Conservation (phyloP, 1,284 basidiomycete species). For the Microbotryum violaceum region DNA sequence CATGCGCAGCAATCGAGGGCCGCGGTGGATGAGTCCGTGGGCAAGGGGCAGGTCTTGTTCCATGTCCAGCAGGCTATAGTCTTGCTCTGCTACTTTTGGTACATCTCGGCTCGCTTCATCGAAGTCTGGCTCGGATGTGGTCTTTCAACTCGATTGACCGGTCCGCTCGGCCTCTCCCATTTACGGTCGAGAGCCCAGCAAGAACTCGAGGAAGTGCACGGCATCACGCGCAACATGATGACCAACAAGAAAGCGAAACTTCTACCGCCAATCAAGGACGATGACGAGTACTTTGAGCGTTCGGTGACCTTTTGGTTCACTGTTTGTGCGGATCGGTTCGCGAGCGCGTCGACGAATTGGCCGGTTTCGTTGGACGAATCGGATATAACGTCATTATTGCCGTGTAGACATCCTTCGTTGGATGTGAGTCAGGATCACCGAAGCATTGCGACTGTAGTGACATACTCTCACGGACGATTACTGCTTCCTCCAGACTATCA, state of each 20-base stretch:
- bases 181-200: too few species aligned
- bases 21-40: slow-evolving; percentile 74
- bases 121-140: slow-evolving; percentile 82
- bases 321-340: slow-evolving; percentile 27
- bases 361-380: slow-evolving; percentile 25
- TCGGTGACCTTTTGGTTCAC: slow-evolving; percentile 25
- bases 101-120: slow-evolving; percentile 76
- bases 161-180: slow-evolving; percentile 51
- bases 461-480: too few species aligned
- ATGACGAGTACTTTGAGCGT: slow-evolving; percentile 15
- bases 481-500: too few species aligned
- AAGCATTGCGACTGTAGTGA: too few species aligned
- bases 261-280: slow-evolving; percentile 16
- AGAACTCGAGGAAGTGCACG: too few species aligned
- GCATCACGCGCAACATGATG: too few species aligned
- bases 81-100: slow-evolving; percentile 76
- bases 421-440: too few species aligned
- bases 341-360: slow-evolving; percentile 31
- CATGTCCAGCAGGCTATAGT: slow-evolving; percentile 74
- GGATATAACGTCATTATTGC: too few species aligned
- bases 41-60: slow-evolving; percentile 72
- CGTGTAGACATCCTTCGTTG: too few species aligned
- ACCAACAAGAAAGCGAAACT: slow-evolving; percentile 11
- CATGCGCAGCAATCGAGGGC: slow-evolving; percentile 35
- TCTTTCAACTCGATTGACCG: slow-evolving; percentile 69